phyloP scores from a whole-genome alignment of 1,284 basidiomycete species.

The Cryptococcus sp. region DNA sequence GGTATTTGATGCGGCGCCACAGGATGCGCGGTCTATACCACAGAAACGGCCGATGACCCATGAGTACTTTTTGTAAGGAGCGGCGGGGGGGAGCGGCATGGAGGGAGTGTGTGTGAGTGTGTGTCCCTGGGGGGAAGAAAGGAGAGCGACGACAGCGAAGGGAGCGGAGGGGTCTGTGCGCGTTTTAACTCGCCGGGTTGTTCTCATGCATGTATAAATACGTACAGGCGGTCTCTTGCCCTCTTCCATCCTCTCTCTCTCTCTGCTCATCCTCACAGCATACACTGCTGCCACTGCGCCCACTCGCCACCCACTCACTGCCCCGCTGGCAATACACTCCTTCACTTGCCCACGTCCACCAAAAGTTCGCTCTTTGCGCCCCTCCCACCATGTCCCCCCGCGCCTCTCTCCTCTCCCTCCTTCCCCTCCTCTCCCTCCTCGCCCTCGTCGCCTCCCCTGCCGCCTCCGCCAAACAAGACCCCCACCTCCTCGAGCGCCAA shows the following conservation, averaged over 20 bases:
- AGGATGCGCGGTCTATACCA: conserved; percentile 82
- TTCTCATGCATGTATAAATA: no score
- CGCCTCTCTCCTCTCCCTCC: conserved; percentile 4
- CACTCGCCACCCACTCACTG: background rate
- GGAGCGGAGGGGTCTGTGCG: no score
- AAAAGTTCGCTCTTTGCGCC: background rate
- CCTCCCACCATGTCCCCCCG: conserved; percentile 3
- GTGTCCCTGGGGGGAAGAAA: no score
- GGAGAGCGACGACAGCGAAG: no score
- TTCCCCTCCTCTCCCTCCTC: conserved; percentile 5
- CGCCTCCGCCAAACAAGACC: conserved; percentile 1
- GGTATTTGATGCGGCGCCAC: conserved; percentile 55
- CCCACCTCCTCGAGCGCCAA: conserved; percentile 7
- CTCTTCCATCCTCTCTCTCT: background rate
- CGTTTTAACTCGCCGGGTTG: no score
- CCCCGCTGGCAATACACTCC: background rate
- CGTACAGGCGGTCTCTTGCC: no score
- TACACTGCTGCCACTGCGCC: no score
- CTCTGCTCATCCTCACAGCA: background rate
- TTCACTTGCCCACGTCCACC: background rate
- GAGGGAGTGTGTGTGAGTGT: background rate
- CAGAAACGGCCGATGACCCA: conserved; percentile 68
- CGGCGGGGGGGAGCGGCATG: background rate
- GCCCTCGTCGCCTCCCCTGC: conserved; percentile 8
- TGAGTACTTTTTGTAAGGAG: conserved; percentile 44